phyloP scores from a whole-genome alignment of 768 basidiomycete species.

The Heimioporus sp. region DNA sequence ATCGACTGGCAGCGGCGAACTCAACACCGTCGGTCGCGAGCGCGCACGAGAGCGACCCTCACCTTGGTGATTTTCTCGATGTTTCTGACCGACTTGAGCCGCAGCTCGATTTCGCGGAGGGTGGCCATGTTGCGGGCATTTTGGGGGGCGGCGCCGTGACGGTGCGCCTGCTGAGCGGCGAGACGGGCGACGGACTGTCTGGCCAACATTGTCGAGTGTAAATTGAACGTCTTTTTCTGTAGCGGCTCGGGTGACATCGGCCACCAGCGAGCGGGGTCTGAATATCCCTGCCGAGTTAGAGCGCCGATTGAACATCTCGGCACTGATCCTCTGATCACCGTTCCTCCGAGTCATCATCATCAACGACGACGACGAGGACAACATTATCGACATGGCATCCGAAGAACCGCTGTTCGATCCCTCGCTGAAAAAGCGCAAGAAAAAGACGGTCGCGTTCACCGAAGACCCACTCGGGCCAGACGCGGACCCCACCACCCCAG shows the following conservation, averaged over 20 bases:
- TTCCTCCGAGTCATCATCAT: slow-evolving; percentile 6
- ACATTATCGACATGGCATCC: slow-evolving; percentile 43
- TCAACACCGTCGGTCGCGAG: neutral
- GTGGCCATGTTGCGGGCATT: slow-evolving; percentile 91
- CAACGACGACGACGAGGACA: slow-evolving; percentile 18
- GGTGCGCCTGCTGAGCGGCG: slow-evolving; percentile 36
- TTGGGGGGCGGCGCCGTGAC: slow-evolving; percentile 39
- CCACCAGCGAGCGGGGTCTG: slow-evolving; percentile 34
- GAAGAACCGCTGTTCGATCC: slow-evolving; percentile 83
- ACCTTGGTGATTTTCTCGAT: slow-evolving; percentile 99
- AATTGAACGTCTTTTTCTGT: neutral
- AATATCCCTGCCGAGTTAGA: slow-evolving; percentile 17
- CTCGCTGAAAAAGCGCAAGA: slow-evolving; percentile 84
- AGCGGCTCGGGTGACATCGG: slow-evolving; percentile 33
- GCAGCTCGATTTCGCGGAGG: slow-evolving; percentile 94
- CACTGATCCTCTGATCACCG: slow-evolving; percentile 12
- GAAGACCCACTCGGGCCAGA: slow-evolving; percentile 83
- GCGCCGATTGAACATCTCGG: slow-evolving; percentile 27
- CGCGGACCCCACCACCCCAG: slow-evolving; percentile 77
- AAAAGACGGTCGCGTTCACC: slow-evolving; percentile 81
- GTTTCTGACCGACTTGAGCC: slow-evolving; percentile 94
- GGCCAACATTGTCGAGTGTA: slow-evolving; percentile 41
- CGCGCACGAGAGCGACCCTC: slow-evolving; percentile 22
- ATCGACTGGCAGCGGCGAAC: slow-evolving; percentile 69
- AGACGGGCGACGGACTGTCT: slow-evolving; percentile 47